phyloP scores from a whole-genome alignment of 2,329 filamentous ascomycete genomes.

The Teratosphaeria zuluensis region DNA sequence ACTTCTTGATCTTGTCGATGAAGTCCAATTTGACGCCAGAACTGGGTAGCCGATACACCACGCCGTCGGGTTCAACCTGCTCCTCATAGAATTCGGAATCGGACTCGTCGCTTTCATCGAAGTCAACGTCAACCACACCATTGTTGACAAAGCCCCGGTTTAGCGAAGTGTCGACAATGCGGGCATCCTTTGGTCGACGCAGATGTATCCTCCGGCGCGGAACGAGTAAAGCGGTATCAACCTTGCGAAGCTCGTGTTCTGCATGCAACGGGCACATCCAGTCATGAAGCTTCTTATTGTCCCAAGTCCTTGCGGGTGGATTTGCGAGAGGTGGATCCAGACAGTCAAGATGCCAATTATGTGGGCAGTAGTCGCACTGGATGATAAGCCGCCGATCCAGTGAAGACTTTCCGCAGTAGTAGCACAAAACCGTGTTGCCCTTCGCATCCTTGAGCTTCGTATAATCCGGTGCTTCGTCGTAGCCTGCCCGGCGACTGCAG shows the following conservation, averaged over 20 bases:
- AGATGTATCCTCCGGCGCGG: constrained; percentile 32
- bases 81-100: constrained; percentile 38
- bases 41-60: constrained; percentile 35
- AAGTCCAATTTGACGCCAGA: constrained; percentile 46
- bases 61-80: constrained; percentile 25
- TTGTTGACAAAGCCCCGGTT: constrained; percentile 52
- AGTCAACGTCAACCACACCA: constrained; percentile 36
- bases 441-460: constrained; percentile 51
- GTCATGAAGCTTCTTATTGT: constrained; percentile 51
- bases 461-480: constrained; percentile 37
- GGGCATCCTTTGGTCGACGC: constrained; percentile 41
- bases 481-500: constrained; percentile 20
- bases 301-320: constrained; percentile 51
- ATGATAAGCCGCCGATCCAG: constrained; percentile 62
- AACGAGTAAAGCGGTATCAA: constrained; percentile 34
- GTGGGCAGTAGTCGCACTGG: constrained; percentile 71
- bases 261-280: constrained; percentile 88
- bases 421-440: constrained; percentile 67
- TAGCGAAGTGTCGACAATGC: constrained; percentile 38
- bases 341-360: constrained; percentile 89
- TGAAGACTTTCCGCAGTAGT: constrained; percentile 60
- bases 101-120: constrained; percentile 34
- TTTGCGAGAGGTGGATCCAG: constrained; percentile 73
- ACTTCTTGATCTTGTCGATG: constrained; percentile 51
- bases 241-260: constrained; percentile 59